These are phyloP conservation scores for Senna siamea DNA, from an alignment of 306 rosid species.

Conservation along the genomic window DNA sequence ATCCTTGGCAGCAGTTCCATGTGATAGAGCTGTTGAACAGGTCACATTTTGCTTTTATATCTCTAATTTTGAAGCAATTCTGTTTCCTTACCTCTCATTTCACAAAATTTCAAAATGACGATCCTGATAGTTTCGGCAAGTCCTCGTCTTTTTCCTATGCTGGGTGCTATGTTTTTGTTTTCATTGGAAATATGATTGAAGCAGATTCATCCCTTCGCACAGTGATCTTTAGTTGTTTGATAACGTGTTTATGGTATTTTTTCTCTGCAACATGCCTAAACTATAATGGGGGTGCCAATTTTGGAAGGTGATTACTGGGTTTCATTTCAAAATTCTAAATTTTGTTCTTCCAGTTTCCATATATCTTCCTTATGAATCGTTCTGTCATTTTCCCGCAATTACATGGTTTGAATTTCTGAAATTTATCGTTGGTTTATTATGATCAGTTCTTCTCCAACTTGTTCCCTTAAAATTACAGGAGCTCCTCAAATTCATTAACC, in stretches of 20 bases:
- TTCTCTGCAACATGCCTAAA: slow-evolving; percentile 26
- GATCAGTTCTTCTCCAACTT: slow-evolving; percentile 3
- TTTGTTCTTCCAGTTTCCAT: too few species aligned
- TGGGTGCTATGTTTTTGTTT: slow-evolving; percentile 12
- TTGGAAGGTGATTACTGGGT: slow-evolving; percentile 23
- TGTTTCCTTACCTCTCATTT: slow-evolving; percentile 10
- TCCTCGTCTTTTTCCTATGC: background rate
- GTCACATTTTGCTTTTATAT: slow-evolving; percentile 38
- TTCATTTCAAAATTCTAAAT: slow-evolving; percentile 21
- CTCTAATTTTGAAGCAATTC: background rate
- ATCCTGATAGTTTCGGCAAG: background rate
- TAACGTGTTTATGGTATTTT: background rate
- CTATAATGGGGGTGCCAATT: slow-evolving; percentile 29
- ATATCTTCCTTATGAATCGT: slow-evolving; percentile 22
- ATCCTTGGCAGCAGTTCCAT: slow-evolving; percentile 54
- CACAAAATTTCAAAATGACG: slow-evolving; percentile 1
- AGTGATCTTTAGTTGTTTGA: slow-evolving; percentile 18
- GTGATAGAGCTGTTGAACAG: slow-evolving; percentile 87
- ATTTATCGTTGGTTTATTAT: background rate
- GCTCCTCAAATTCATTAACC: background rate
- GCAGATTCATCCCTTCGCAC: background rate
- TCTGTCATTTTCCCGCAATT: slow-evolving; percentile 24
- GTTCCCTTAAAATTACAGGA: background rate
- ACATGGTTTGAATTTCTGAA: slow-evolving; percentile 2
- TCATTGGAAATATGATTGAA: slow-evolving; percentile 8